Base-by-base conservation (phyloP, 495 filamentous ascomycete species). In the Cercophora sp. region DNA sequence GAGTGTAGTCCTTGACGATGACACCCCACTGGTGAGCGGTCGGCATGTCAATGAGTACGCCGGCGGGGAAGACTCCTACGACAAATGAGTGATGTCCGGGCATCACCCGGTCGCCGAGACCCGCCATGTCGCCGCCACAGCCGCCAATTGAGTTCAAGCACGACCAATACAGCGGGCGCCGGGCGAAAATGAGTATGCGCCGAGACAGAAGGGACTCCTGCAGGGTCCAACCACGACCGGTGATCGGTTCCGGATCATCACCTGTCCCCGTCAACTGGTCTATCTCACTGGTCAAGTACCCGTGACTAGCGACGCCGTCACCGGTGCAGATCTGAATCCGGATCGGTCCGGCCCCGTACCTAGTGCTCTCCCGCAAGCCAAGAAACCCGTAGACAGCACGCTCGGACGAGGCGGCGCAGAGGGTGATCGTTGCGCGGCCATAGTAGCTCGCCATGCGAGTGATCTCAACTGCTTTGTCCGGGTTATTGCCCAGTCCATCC, bases 381-480 rank as follows among this genome's bases (percentile, higher is more conserved):
- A 52, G 50, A 19, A 52, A 52, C 2, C 50, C 50, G 10, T 52
- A 25, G 4, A 23, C 27, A 0, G 15, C 13, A 8, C 9, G 3
- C 24, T n/a, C 13, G 4, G 50, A 3, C n/a, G 50, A 52, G 16
- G 50, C 50, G 6, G 50, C 50, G 5, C 26, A 36, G 15, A 52
- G 11, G 6, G 50, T 52, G 27, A 52, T 13, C 4, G 50, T 44
- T 2, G 50, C 50, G 13, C 50, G n/a, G 1, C 50, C 50, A 16
- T 52, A 52, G 36, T 52, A 52, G n/a, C 37, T 44, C 26, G 50
- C 39, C 50, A 52, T 52, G 25, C 50, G 50, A 8, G 39, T 22
- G 37, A 52, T 45, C 39, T 52, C 50, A 4, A 24, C 10, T 1
- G 50, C 40, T 13, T 52, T 52, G 16, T 52, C 39, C 3, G 48